phyloP scores from a whole-genome alignment of 805 yeast species.

The Ogataea wickerhamii region DNA sequence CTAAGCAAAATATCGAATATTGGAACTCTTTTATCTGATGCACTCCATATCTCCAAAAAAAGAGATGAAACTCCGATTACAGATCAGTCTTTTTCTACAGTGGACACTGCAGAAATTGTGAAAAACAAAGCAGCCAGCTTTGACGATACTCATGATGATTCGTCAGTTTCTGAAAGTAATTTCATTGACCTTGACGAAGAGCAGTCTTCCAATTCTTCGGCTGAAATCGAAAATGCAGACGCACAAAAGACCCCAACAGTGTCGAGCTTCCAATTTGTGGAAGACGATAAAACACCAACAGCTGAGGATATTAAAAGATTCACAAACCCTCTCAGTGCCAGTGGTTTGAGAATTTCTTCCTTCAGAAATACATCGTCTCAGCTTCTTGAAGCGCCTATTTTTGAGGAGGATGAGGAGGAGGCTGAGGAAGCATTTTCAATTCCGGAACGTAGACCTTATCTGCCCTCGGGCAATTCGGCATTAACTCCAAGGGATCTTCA shows the following conservation, averaged over 20 bases:
- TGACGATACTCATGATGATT: constrained; percentile 10
- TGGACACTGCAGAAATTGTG: constrained; percentile 14
- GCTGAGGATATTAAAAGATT: constrained; percentile 16
- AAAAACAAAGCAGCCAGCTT: constrained; percentile 3
- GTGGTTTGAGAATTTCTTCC: constrained; percentile 13
- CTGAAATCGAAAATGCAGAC: constrained; percentile 1
- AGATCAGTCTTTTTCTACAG: constrained; percentile 13
- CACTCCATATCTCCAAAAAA: not conserved
- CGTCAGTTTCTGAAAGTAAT: constrained; percentile 25
- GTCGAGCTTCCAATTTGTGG: constrained; percentile 10
- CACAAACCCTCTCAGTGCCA: constrained; percentile 20
- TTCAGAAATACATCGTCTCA: constrained; percentile 18
- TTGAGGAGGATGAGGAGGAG: constrained; percentile 22
- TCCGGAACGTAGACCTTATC: not conserved
- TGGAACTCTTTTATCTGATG: not conserved
- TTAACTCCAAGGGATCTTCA: not conserved
- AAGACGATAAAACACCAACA: constrained; percentile 23
- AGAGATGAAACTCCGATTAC: not conserved
- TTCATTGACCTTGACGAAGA: constrained; percentile 21
- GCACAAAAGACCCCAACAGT: constrained; percentile 11
- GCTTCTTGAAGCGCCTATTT: constrained; percentile 15
- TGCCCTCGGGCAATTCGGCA: not conserved
- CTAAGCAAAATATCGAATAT: not conserved
- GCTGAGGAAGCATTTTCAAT: constrained; percentile 1
- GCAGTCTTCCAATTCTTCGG: constrained; percentile 7